Evolutionary conservation across 2,329 filamentous ascomycete genomes (phyloP).

Genomic region (Botrytis cinerea): DNA sequence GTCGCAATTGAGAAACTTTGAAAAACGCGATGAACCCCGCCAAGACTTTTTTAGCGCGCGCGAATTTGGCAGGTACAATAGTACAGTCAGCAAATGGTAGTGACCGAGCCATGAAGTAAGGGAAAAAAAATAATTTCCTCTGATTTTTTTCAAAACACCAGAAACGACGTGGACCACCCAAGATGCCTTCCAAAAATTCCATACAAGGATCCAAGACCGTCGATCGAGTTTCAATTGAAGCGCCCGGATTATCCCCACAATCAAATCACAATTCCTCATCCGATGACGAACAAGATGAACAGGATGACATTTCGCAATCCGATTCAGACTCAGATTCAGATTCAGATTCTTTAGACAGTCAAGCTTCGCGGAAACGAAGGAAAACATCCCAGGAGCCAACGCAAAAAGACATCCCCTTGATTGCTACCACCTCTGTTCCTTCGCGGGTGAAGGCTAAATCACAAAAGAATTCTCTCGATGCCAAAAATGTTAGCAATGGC

Average conservation of each 20-base stretch:
- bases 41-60: conserved; percentile 16
- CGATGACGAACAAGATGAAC: conserved; percentile 10
- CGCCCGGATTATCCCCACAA: conserved; percentile 10
- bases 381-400: conserved; percentile 32
- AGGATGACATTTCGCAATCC: conserved; percentile 13
- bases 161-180: neutral
- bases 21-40: neutral
- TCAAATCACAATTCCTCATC: conserved; percentile 21
- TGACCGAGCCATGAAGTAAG: conserved; percentile 3
- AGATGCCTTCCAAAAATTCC: conserved; percentile 16
- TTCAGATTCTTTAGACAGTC: conserved; percentile 42
- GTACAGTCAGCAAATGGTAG: conserved; percentile 21
- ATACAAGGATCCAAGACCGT: conserved; percentile 6
- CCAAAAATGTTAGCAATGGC: conserved; percentile 24
- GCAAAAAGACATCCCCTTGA: conserved; percentile 29
- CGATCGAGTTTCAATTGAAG: conserved; percentile 19
- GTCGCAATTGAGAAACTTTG: neutral
- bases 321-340: neutral
- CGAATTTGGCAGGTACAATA: conserved; percentile 7
- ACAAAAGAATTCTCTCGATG: conserved; percentile 7
- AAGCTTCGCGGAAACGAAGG: conserved; percentile 39
- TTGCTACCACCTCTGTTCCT: conserved; percentile 34
- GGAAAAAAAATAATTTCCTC: conserved; percentile 15
- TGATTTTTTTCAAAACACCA: neutral
- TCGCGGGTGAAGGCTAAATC: conserved; percentile 38